These are phyloP conservation scores for Hyaloraphidium curvatum DNA, from an alignment of 192 early-diverging fungal species.

Conservation along the genomic window DNA sequence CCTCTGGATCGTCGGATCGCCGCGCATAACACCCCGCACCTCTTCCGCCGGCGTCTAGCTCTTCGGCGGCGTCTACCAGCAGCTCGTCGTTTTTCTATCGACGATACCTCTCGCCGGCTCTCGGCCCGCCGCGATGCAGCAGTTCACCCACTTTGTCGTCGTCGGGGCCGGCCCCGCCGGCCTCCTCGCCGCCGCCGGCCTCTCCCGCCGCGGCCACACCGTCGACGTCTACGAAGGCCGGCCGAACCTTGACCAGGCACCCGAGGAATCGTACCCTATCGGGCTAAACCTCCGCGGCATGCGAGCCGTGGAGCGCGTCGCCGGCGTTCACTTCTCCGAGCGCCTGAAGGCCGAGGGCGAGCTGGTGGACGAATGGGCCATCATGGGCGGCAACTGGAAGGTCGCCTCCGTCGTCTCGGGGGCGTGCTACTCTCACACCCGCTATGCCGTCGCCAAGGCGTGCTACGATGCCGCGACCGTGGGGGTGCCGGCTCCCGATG, in stretches of 20 bases:
- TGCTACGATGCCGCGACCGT: background rate
- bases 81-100: no score
- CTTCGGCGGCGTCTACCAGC: no score
- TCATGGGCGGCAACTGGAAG: background rate
- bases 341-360: background rate
- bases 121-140: no score
- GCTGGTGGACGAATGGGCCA: background rate
- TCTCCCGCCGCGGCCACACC: background rate
- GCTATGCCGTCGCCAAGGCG: background rate
- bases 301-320: background rate
- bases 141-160: no score
- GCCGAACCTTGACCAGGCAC: background rate
- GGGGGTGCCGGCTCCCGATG: no score
- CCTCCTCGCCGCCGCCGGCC: background rate
- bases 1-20: no score
- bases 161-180: no score
- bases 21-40: no score
- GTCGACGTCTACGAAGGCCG: background rate
- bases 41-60: no score
- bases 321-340: background rate
- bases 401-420: background rate
- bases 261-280: background rate
- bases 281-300: conserved; percentile 1
- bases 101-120: no score
- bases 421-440: background rate